A percentile compares a stretch with the other conserved stretches of the same genome.
Evolutionary conservation across 2,329 filamentous ascomycete genomes (phyloP).

Genomic region (Neonectria magnoliae): DNA sequence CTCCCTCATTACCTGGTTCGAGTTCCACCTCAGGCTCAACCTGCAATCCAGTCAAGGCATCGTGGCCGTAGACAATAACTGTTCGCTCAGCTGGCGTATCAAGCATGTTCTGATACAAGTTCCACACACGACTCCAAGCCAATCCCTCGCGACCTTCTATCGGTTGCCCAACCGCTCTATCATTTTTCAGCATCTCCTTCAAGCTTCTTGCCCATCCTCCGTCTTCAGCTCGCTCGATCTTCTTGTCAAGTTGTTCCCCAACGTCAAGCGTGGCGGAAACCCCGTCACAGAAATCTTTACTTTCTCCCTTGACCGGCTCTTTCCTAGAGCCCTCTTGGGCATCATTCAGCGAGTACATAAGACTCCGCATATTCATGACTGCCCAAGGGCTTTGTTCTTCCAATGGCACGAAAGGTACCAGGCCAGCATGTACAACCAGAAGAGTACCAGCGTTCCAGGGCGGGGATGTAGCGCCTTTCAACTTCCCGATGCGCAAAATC

Average conservation of each 20-base stretch:
- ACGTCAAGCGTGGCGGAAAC: not conserved
- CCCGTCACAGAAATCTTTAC: not conserved
- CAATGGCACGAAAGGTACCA: conserved; percentile 77
- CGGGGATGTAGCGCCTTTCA: not conserved
- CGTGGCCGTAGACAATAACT: conserved; percentile 86
- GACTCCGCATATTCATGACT: conserved; percentile 88
- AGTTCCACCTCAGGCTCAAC: conserved; percentile 39
- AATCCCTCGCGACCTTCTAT: conserved; percentile 30
- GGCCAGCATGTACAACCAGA: conserved; percentile 81
- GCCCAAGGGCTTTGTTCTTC: conserved; percentile 76
- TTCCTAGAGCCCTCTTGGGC: not conserved
- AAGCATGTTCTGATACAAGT: conserved; percentile 28
- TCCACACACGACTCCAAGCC: conserved; percentile 34
- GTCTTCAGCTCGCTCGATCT: conserved; percentile 1
- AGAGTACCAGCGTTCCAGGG: conserved; percentile 35
- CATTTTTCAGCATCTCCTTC: not conserved
- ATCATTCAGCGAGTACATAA: conserved; percentile 59
- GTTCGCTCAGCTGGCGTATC: conserved; percentile 47
- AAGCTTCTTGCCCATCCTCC: not conserved
- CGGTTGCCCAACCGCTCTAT: not conserved
- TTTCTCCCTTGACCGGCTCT: not conserved
- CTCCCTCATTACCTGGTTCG: not conserved
- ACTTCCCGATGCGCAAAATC: conserved; percentile 27
- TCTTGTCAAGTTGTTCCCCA: not conserved
- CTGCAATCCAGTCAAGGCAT: conserved; percentile 73